Evolutionary conservation across 2,329 filamentous ascomycete genomes (phyloP), one percentile per base, ranked within the genome.

Genomic region (Macrophomina tecta): DNA sequence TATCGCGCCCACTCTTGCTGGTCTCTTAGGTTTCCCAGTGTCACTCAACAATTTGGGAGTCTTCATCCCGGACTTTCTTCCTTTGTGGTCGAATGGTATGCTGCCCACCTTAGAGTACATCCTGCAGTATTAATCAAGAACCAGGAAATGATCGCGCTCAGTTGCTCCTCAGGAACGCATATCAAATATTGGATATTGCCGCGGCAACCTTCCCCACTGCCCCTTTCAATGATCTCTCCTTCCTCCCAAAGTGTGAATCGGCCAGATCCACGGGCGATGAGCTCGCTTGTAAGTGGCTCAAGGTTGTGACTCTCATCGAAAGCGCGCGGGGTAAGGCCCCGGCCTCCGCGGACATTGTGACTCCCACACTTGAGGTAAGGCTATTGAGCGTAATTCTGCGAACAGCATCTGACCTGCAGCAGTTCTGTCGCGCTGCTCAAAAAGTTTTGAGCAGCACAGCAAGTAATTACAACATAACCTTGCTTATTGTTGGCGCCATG

Each of bases 21-120:
- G 90, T 0, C 82, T 99, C 36, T 84, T 99, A 52, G 94, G 94
- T 0, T 90, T 99, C 70, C 94, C 95, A 0, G 85, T 96, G 0
- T 92, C 95, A 0, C 88, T 89, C 77, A 99, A 99, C 75, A 98
- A 93, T 69, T 82, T 99, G 0, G 95, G 95, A 0, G 89, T 93
- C 1, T 90, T 97, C 68, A 93, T 98, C 58, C 83, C 87, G 0
- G 88, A 93, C 5, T 90, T 99, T 70, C 81, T 97, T 16, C 82
- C 85, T 0, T 87, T 98, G 70, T 98, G 93, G 93, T 76, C 86
- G 12, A 76, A 85, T 48, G 81, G 90, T 91, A 80, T 18, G 48
- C 12, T 38, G 9, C 4, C 14, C 36, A 12, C 36, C 14, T 1
- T 11, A 3, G 2, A 34, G 12, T 30, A 28, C 36, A 18, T 9